Evolutionary conservation across 352 stramenopile genomes (phyloP).

Genomic region (Globisporangium radiosum): DNA sequence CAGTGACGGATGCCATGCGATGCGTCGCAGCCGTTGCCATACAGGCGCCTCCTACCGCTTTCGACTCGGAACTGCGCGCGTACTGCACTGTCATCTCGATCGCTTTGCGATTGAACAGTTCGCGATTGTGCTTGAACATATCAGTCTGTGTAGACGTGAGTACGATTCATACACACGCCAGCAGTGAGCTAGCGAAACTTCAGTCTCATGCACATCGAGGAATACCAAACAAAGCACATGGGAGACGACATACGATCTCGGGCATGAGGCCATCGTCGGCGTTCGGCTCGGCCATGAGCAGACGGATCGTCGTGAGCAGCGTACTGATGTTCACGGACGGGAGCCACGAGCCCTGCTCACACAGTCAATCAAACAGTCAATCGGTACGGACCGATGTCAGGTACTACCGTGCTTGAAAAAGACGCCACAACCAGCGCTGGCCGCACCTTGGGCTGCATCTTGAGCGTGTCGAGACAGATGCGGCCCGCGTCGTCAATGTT

Average conservation of each 20-base stretch:
- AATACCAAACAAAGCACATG: too few species aligned
- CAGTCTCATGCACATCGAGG: too few species aligned
- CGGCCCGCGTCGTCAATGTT: constrained; percentile 84
- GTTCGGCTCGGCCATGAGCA: constrained; percentile 90
- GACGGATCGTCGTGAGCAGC: constrained; percentile 83
- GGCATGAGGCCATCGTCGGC: constrained; percentile 88
- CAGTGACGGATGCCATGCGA: not conserved
- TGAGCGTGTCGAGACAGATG: constrained; percentile 89
- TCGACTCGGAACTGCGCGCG: constrained; percentile 18
- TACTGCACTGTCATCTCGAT: constrained; percentile 53
- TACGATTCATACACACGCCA: not conserved
- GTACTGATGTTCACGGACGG: constrained; percentile 91
- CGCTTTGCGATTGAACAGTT: constrained; percentile 62
- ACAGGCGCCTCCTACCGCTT: not conserved
- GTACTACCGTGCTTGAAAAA: too few species aligned
- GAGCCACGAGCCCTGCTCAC: constrained; percentile 74
- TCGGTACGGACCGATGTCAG: too few species aligned
- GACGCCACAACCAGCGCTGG: not conserved
- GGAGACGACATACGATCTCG: constrained; percentile 52
- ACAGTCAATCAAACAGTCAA: constrained; percentile 1
- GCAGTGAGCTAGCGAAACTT: not conserved
- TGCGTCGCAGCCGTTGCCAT: not conserved
- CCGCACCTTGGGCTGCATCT: constrained; percentile 83
- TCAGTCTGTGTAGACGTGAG: constrained; percentile 36
- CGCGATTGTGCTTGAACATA: constrained; percentile 71